Percentiles rank a stretch among this genome's conserved stretches.
phyloP scores from a whole-genome alignment of 495 filamentous ascomycete genomes.

The Hypoxylon cercidicola region DNA sequence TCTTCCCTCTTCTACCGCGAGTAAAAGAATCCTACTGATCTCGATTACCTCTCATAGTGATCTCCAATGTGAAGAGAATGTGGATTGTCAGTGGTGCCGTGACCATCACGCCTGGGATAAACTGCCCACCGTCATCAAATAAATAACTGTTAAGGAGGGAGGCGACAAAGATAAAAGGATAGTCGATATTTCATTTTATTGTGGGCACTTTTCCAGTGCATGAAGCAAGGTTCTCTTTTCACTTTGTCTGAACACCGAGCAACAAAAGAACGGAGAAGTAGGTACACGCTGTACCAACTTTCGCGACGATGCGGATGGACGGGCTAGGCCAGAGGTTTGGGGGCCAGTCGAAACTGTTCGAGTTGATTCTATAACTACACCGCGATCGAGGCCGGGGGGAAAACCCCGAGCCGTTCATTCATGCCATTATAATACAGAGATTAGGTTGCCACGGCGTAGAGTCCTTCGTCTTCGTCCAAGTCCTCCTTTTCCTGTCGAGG shows the following conservation, averaged over 20 bases:
- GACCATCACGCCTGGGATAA: constrained; percentile 28
- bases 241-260: too few species aligned
- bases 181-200: too few species aligned
- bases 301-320: too few species aligned
- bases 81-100: constrained; percentile 44
- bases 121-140: background rate
- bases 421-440: constrained; percentile 46
- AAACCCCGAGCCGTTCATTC: constrained; percentile 27
- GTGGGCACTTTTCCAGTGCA: too few species aligned
- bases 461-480: background rate
- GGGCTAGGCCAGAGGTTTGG: background rate
- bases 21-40: background rate
- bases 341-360: constrained; percentile 1
- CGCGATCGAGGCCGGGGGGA: constrained; percentile 17
- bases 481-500: constrained; percentile 1
- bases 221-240: too few species aligned
- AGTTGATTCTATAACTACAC: constrained; percentile 22
- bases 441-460: constrained; percentile 32
- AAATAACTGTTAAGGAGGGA: background rate
- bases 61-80: constrained; percentile 43
- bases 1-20: constrained; percentile 1
- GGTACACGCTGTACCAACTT: too few species aligned
- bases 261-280: too few species aligned
- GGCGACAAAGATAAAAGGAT: too few species aligned
- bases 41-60: constrained; percentile 8